Evolutionary conservation across 2,329 filamentous ascomycete species (phyloP).

Genomic region (Neopestalotiopsis sp.): DNA sequence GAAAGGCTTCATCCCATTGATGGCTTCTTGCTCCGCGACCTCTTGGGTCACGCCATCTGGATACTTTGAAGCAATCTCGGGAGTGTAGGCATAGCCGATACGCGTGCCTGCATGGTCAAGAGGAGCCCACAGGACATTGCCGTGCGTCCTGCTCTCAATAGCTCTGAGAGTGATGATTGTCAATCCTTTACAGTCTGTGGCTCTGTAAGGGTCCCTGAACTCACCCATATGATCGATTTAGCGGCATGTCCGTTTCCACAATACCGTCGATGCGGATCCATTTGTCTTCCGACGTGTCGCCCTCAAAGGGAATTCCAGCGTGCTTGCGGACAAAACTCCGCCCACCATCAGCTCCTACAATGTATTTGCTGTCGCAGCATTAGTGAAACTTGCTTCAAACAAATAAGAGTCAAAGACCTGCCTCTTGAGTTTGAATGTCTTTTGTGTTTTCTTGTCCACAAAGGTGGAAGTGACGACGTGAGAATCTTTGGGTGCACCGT

Average conservation of each 20-base stretch:
- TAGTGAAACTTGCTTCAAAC: not conserved
- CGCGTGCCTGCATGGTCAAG: conserved; percentile 58
- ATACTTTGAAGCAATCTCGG: conserved; percentile 44
- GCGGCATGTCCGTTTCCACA: conserved; percentile 54
- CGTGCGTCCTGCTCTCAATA: conserved; percentile 57
- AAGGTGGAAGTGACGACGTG: conserved; percentile 34
- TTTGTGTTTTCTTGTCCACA: conserved; percentile 20
- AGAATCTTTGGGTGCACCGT: conserved; percentile 31
- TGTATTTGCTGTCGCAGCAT: conserved; percentile 43
- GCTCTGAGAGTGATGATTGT: conserved; percentile 28
- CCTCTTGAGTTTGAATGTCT: conserved; percentile 22
- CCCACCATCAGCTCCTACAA: conserved; percentile 59
- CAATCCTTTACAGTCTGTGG: not conserved
- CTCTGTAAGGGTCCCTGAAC: not conserved
- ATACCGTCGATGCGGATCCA: conserved; percentile 61
- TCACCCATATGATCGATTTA: conserved; percentile 49
- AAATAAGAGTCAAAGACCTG: not conserved
- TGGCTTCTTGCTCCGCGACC: conserved; percentile 55
- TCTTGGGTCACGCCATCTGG: conserved; percentile 48
- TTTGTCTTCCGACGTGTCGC: conserved; percentile 53
- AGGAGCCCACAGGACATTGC: conserved; percentile 60
- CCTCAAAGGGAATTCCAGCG: conserved; percentile 54
- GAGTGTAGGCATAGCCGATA: conserved; percentile 58
- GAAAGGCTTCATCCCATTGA: conserved; percentile 47
- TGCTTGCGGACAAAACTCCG: conserved; percentile 52